phyloP scores from a whole-genome alignment of 129 eudicot genomes.

The Flaveria bidentis region DNA sequence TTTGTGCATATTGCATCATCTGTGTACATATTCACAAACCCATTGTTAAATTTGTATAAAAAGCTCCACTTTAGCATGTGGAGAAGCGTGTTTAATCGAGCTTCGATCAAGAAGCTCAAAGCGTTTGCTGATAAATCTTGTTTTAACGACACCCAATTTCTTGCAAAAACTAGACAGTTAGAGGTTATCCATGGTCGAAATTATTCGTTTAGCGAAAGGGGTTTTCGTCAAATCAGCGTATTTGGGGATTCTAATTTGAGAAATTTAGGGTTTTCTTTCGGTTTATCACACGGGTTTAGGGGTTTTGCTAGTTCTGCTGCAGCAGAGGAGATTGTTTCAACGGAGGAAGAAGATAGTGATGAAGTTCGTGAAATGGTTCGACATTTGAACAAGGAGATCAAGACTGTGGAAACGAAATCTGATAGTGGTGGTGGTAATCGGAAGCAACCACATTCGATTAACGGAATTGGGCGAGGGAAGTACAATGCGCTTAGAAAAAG shows the following conservation, averaged over 20 bases:
- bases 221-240: conserved; percentile 22
- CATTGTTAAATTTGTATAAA: neutral
- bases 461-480: conserved; percentile 67
- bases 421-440: neutral
- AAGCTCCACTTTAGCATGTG: conserved; percentile 52
- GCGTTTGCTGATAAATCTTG: conserved; percentile 29
- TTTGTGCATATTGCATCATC: neutral
- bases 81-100: conserved; percentile 57
- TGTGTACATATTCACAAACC: conserved; percentile 24
- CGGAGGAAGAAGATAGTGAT: conserved; percentile 73
- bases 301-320: conserved; percentile 48
- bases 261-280: conserved; percentile 23
- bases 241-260: conserved; percentile 3
- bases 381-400: conserved; percentile 41
- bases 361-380: conserved; percentile 65
- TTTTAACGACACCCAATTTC: conserved; percentile 28
- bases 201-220: conserved; percentile 15
- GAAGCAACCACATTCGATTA: conserved; percentile 42
- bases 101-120: conserved; percentile 58
- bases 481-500: conserved; percentile 54
- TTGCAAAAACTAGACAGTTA: conserved; percentile 2
- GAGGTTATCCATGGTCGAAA: conserved; percentile 3
- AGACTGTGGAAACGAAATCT: conserved; percentile 24
- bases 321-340: conserved; percentile 66
- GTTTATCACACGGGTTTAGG: conserved; percentile 16